phyloP scores from a whole-genome alignment of 805 yeast species.

The Candida manassasensis region DNA sequence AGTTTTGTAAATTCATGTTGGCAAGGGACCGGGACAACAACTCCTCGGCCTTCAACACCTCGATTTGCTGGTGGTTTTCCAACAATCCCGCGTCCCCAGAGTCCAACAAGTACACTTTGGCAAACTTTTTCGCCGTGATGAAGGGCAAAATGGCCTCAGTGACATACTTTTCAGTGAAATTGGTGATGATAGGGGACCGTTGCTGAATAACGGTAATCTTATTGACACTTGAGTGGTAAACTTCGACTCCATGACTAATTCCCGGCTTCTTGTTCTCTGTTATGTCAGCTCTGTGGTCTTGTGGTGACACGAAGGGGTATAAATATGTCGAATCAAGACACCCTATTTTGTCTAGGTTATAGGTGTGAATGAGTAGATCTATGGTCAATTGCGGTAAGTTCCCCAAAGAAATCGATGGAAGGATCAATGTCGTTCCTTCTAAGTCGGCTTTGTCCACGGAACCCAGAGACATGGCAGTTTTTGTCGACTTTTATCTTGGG shows the following conservation, averaged over 20 bases:
- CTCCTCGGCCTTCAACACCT: conserved; percentile 26
- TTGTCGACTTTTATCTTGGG: too few relatives aligned
- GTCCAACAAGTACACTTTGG: conserved; percentile 53
- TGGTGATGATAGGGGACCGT: conserved; percentile 79
- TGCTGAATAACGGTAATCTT: conserved; percentile 66
- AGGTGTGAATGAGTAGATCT: conserved; percentile 69
- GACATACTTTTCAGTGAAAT: conserved; percentile 47
- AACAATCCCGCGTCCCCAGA: conserved; percentile 65
- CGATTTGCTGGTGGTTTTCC: conserved; percentile 22
- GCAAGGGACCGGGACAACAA: conserved; percentile 27
- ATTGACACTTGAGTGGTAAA: conserved; percentile 41
- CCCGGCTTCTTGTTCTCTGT: conserved; percentile 47
- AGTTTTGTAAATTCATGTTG: conserved; percentile 17
- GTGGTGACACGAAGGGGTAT: conserved; percentile 82
- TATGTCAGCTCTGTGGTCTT: conserved; percentile 37
- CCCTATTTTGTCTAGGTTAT: conserved; percentile 47
- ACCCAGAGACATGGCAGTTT: background rate
- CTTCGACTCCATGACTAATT: conserved; percentile 60
- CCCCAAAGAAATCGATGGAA: conserved; percentile 84
- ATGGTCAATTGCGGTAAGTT: conserved; percentile 82
- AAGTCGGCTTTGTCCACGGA: background rate
- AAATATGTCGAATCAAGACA: conserved; percentile 55
- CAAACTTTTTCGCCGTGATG: conserved; percentile 35
- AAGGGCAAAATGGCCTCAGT: conserved; percentile 48
- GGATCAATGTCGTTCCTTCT: conserved; percentile 38